Evolutionary conservation across 768 basidiomycete genomes (phyloP), one percentile per base, ranked within the genome.

Genomic region (Fomitopsis pulvina): DNA sequence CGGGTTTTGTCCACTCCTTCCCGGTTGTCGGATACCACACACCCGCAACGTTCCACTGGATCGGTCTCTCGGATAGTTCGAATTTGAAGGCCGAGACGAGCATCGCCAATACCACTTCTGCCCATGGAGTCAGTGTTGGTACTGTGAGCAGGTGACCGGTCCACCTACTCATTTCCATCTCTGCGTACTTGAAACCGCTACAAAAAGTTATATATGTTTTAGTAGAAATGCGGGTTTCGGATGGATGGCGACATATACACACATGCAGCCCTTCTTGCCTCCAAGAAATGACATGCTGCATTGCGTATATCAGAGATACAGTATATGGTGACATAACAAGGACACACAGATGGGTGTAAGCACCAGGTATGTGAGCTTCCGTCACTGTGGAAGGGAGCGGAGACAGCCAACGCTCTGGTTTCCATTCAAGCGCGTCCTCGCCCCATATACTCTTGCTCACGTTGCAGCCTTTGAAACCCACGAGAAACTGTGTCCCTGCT

Each of bases 331-430:
- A n/a, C n/a, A n/a, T n/a, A n/a, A n/a, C n/a, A n/a, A n/a, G 4
- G 16, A 42, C 22, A 14, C 20, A 75, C 74, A 73, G 43, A 50
- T 72, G 64, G 1, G 73, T 69, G 53, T 76, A 77, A 5, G 75
- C 58, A 0, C 75, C 74, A 2, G 75, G 74, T 10, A 74, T 62
- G 22, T 62, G 68, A 3, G 73, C 71, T 11, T 68, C 62, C 1
- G 47, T 49, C 1, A 76, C 57, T n/a, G 57, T 45, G 6, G 67
- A 58, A 6, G 73, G 75, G 16, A 74, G 60, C 0, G 66, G 66
- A 2, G 62, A 54, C 1, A 76, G 61, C 77, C 76, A 78, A 18
- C 77, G 61, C 54, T 78, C 74, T 1, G 76, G 77, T 53, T 74
- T 76, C 74, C 75, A 78, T 48, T 76, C 71, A n/a, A 57, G 49